phyloP scores from a whole-genome alignment of 306 rosid genomes.

The Leucaena leucocephala region DNA sequence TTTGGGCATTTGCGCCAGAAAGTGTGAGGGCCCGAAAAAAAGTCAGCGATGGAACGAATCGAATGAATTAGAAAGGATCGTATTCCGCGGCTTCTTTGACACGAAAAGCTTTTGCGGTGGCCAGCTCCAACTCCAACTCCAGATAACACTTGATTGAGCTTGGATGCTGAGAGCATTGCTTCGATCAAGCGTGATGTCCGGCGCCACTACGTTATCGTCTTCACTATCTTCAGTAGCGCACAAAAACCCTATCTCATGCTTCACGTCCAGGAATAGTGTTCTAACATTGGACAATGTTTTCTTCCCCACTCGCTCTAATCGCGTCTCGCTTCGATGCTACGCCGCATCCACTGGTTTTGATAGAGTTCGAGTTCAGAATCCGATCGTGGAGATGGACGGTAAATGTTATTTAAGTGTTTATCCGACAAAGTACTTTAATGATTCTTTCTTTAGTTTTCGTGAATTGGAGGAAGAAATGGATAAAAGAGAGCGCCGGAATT shows the following conservation, averaged over 20 bases:
- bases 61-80: neutral
- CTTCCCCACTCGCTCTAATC: conserved; percentile 44
- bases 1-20: too few species aligned
- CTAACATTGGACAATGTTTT: conserved; percentile 42
- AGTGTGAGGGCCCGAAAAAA: neutral
- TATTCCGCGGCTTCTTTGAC: neutral
- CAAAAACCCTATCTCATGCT: conserved; percentile 53
- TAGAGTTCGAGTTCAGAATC: conserved; percentile 68
- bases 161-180: conserved; percentile 49
- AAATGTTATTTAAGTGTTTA: neutral
- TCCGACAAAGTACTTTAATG: neutral
- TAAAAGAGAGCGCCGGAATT: too few species aligned
- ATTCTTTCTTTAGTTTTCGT: neutral
- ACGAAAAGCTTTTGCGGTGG: neutral
- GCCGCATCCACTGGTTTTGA: conserved; percentile 53
- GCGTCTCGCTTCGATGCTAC: conserved; percentile 66
- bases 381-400: conserved; percentile 99
- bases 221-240: conserved; percentile 39
- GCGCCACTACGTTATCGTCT: conserved; percentile 47
- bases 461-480: neutral
- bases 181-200: conserved; percentile 48
- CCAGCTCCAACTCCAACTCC: neutral
- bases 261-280: conserved; percentile 39
- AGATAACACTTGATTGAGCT: neutral
- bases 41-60: neutral